Evolutionary conservation across 306 rosid species (phyloP).

Genomic region (Luffa aegyptiaca): DNA sequence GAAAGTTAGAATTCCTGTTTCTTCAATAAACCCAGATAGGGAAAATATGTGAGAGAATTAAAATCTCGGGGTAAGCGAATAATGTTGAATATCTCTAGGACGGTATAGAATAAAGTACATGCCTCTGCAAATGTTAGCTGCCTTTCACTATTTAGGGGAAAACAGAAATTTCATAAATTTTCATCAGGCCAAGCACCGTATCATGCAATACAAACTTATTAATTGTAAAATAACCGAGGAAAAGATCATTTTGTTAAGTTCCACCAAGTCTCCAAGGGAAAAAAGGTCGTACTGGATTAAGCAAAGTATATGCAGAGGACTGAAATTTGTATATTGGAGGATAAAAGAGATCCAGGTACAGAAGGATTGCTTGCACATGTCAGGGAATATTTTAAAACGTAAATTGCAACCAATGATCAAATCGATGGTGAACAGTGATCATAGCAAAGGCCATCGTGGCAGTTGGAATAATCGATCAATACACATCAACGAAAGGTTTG

Average conservation of each 20-base stretch:
- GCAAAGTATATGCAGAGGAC: background rate
- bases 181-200: background rate
- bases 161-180: background rate
- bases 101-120: background rate
- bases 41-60: background rate
- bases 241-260: background rate
- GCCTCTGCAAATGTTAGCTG: background rate
- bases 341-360: background rate
- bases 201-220: background rate
- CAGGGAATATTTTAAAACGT: background rate
- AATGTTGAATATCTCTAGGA: background rate
- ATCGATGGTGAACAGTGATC: background rate
- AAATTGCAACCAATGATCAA: background rate
- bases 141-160: background rate
- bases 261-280: background rate
- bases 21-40: background rate
- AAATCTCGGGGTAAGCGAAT: background rate
- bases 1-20: background rate
- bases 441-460: background rate
- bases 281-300: background rate
- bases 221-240: background rate
- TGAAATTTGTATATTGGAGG: background rate
- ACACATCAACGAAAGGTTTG: background rate
- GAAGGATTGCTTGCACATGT: background rate
- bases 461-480: background rate